Base-by-base conservation (phyloP, 371 early-diverging fungal genomes). In the Saksenaea oblongispora region DNA sequence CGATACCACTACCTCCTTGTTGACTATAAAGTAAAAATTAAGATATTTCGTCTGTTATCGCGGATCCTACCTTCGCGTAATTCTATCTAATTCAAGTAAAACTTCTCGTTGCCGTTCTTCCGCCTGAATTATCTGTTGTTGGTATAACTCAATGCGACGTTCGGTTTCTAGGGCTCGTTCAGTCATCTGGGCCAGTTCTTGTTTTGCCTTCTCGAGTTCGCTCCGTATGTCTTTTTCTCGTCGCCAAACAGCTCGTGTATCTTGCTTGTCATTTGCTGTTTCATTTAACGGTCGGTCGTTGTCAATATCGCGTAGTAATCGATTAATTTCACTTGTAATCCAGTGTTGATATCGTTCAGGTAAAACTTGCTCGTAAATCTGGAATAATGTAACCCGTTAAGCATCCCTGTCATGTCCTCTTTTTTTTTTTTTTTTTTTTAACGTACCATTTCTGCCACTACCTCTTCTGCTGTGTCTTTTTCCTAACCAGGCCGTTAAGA, bases 401-500 rank as follows among this genome's bases (percentile, higher is more conserved):
- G 22, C 17, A 18, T n/a, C 24, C 3, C n/a, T n/a, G n/a, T 47
- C 9, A 22, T 22, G 22, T 10, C 51, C 18, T 11, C 44, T 1
- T 44, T 44, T 44, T 44, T 10, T 18, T 37, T 15, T 37, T 37
- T 13, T 37, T 27, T 56, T 31, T 31, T 31, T 5, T 47, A 31
- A 0, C 42, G 26, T 78, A 72, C 91, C 94, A 96, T 95, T 74
- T 96, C 97, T 39, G 86, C 87, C 9, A 94, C 93, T 8, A 96
- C 94, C 65, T 91, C 90, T 61, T 95, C 95, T 1, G 95, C 93
- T 5, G 95, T 95, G 64, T 96, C 97, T 7, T 85, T 88, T 37
- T 92, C 89, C 73, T 54, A 37, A 18, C 26, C 27, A 10, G 26
- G 35, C 17, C 10, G 27, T 53, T 37, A 37, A 15, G 54, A 17